Evolutionary conservation across 1,139 yeast species (phyloP), one percentile per base, ranked within the genome.

Genomic region (Ashbya aceris): DNA sequence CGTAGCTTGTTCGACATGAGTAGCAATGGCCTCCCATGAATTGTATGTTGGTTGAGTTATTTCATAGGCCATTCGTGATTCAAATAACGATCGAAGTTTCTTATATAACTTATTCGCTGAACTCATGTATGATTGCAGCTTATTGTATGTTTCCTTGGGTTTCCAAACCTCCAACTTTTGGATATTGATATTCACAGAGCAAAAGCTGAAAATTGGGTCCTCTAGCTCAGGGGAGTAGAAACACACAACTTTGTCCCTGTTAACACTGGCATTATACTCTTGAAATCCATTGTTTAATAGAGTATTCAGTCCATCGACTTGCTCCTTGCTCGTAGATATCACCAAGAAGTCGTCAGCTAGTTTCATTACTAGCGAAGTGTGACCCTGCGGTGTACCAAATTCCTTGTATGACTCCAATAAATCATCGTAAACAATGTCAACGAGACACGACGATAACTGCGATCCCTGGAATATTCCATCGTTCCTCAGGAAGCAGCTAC

Each of bases 381-480:
- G 42, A 6, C 51, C 46, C 0, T 48, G 45, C 1, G 54, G 42
- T 0, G 53, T 46, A 2, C 65, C 41, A 46, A 69, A 69, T 1
- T 52, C 48, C n/a, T 73, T 65, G 31, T 68, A 54, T 7, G 66
- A 57, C n/a, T 69, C 68, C 2, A 83, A 74, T 40, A 89, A 59
- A 7, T 73, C 69, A 50, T 83, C 84, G 52, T 83, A 83, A 1
- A 84, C 76, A 4, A 87, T 55, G 50, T 87, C 85, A 50, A 95
- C 87, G 31, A 91, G 68, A 2, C 79, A 66, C 1, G 85, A 73
- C 50, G 95, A 93, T 11, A 89, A 62, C 1, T 82, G 77, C 7
- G 86, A 77, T 0, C 98, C 98, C 62, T 91, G 98, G 41, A 83
- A 91, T 0, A 91, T 72, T 0, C 98, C 98, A 8, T 68, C 62